A percentile compares a stretch with the other conserved stretches of the same genome.
These are phyloP conservation scores for Passalora sequoiae DNA, from an alignment of 2,329 filamentous ascomycete genomes.

Conservation along the genomic window DNA sequence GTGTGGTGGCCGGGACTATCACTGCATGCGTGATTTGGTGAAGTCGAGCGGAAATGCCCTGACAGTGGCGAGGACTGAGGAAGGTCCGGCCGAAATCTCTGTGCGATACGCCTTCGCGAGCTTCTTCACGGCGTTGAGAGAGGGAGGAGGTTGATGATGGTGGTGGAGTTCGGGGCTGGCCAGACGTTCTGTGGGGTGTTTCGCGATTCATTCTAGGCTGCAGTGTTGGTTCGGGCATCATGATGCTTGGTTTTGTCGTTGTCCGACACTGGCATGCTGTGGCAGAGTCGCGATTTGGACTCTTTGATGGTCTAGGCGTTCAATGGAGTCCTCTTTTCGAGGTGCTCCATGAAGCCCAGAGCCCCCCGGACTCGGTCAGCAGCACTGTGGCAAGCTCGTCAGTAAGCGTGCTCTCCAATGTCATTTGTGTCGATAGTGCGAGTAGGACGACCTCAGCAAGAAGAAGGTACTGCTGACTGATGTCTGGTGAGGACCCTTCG, in stretches of 20 bases:
- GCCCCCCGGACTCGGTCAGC: no score
- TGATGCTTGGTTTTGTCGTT: conserved; percentile 3
- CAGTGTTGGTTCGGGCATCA: neutral
- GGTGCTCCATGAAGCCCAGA: conserved; percentile 33
- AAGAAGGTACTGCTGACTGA: no score
- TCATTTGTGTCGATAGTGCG: no score
- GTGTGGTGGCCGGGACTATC: no score
- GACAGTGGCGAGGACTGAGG: conserved; percentile 72
- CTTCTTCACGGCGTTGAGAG: conserved; percentile 40
- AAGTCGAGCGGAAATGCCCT: conserved; percentile 82
- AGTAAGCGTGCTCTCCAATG: no score
- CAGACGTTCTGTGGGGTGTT: no score
- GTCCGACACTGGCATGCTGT: conserved; percentile 12
- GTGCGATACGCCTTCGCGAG: conserved; percentile 74
- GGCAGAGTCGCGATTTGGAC: conserved; percentile 24
- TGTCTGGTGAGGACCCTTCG: no score
- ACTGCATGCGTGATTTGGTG: conserved; percentile 83
- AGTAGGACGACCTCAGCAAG: no score
- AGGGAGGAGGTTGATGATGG: conserved; percentile 29
- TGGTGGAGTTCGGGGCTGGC: conserved; percentile 4
- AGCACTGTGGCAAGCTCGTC: no score
- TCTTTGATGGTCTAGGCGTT: conserved; percentile 22
- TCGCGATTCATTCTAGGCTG: no score
- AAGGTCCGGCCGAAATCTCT: conserved; percentile 71
- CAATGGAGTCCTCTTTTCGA: conserved; percentile 24